A percentile compares a stretch with the other conserved stretches of the same genome.
Conservation (phyloP, 2,329 filamentous ascomycete species). For the Xylariaceae sp. region DNA sequence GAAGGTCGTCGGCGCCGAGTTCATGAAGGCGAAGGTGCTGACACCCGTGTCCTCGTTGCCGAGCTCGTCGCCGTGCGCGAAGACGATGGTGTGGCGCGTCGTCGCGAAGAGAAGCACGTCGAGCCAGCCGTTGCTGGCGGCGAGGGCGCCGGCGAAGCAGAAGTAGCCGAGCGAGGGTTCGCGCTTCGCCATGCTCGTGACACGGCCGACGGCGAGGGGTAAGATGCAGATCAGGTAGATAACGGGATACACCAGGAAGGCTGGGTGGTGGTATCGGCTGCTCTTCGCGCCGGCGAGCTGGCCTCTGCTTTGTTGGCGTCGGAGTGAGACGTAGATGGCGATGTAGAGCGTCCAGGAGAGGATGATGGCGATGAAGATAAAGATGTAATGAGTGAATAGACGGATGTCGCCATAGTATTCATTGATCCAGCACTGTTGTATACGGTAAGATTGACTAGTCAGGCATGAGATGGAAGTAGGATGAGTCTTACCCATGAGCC, state of each 20-base stretch:
- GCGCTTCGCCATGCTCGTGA: conserved; percentile 55
- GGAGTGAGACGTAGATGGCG: conserved; percentile 35
- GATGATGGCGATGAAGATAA: conserved; percentile 46
- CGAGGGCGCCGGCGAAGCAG: conserved; percentile 54
- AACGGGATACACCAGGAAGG: conserved; percentile 62
- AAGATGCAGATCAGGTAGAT: conserved; percentile 66
- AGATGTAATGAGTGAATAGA: conserved; percentile 57
- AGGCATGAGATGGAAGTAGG: neutral
- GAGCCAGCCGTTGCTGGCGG: conserved; percentile 51
- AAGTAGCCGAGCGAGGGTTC: conserved; percentile 50
- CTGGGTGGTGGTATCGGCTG: conserved; percentile 35
- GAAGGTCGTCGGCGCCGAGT: conserved; percentile 31
- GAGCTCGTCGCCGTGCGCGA: conserved; percentile 29
- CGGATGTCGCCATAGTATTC: conserved; percentile 46
- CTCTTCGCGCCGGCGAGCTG: neutral
- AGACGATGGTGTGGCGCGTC: conserved; percentile 50
- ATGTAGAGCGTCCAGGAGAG: conserved; percentile 35
- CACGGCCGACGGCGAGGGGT: conserved; percentile 59
- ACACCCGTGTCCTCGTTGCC: conserved; percentile 43
- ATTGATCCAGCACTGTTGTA: conserved; percentile 55
- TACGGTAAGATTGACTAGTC: conserved; percentile 6
- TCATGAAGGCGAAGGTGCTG: conserved; percentile 48
- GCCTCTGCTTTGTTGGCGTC: conserved; percentile 21
- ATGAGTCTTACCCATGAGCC: conserved; percentile 51
- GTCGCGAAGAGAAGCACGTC: conserved; percentile 51